phyloP scores from a whole-genome alignment of 2,329 filamentous ascomycete species.

The Colletotrichum tamarilloi region DNA sequence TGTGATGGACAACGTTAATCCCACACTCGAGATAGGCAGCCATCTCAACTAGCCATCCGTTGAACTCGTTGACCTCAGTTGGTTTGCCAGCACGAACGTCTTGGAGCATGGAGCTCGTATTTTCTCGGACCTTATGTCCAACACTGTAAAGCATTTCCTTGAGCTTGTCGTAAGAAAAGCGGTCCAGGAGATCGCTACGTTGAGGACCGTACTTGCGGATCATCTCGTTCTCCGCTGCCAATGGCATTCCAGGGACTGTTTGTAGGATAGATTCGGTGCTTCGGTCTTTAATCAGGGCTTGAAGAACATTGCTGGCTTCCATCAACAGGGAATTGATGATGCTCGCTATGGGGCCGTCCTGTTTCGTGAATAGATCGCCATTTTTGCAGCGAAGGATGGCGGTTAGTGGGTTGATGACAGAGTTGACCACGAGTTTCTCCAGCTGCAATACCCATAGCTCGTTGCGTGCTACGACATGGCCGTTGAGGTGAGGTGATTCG shows the following conservation, averaged over 20 bases:
- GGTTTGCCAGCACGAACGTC: conserved; percentile 62
- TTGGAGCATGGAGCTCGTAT: conserved; percentile 73
- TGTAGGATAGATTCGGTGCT: conserved; percentile 52
- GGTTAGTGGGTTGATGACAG: conserved; percentile 86
- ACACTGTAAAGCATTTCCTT: conserved; percentile 58
- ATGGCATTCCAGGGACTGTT: neutral
- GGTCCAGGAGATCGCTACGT: conserved; percentile 40
- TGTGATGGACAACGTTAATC: conserved; percentile 51
- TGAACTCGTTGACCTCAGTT: conserved; percentile 69
- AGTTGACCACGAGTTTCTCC: conserved; percentile 86
- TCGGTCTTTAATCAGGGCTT: conserved; percentile 70
- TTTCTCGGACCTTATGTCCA: conserved; percentile 60
- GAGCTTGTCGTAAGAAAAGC: conserved; percentile 57
- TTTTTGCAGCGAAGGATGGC: conserved; percentile 82
- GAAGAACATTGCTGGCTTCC: conserved; percentile 82
- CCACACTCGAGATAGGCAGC: conserved; percentile 50
- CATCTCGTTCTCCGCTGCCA: too few species aligned
- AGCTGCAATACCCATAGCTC: conserved; percentile 75
- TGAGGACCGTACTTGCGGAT: conserved; percentile 2
- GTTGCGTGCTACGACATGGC: conserved; percentile 49
- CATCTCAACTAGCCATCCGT: conserved; percentile 67
- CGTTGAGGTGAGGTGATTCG: conserved; percentile 55
- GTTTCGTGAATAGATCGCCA: conserved; percentile 76
- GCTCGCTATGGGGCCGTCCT: conserved; percentile 58
- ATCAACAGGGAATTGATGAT: conserved; percentile 76